Evolutionary conservation across 805 yeast genomes (phyloP), one percentile per base, ranked within the genome.

Genomic region (Huiozyma naganishii): DNA sequence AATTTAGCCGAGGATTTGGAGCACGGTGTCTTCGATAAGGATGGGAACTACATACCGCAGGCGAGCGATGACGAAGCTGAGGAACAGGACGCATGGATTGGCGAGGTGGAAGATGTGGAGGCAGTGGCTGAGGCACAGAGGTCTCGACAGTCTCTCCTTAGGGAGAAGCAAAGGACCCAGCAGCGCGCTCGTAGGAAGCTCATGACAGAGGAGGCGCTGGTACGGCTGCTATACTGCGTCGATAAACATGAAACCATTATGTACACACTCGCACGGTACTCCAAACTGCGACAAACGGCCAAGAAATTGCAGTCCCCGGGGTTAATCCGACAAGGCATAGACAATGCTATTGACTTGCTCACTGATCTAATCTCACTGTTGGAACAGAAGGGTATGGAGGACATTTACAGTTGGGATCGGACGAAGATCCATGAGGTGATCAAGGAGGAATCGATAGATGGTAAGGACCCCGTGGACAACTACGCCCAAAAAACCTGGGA

Each of bases 241-340:
- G 68, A 68, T 41, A 74, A 75, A 0, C 70, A 67, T 6, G 78
- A 74, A 48, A 73, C 74, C 0, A 66, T 75, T 2, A 45, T 72
- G 52, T 76, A 73, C 46, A 68, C 76, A 5, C 53, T 78, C 29
- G 70, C 46, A 45, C 68, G 57, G 46, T 63, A 55, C 48, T 67
- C 57, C 55, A 57, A 32, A 42, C 46, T 51, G 41, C 65, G 55
- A 50, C 45, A 50, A 36, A 34, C 41, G 42, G 42, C 46, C 48
- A 49, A 45, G 40, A 41, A 44, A 8, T 12, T 29, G 32, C 23
- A 17, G 23, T 17, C 23, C 4, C 23, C 23, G 23, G 23, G 4
- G 23, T 17, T 17, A 17, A 17, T 17, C 23, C 23, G 23, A 17
- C 23, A 17, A 17, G 23, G 23, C 23, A 17, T 59, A 5, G 54